Conservation (phyloP, 305 asterid genomes). For the Plantago coronopus region DNA sequence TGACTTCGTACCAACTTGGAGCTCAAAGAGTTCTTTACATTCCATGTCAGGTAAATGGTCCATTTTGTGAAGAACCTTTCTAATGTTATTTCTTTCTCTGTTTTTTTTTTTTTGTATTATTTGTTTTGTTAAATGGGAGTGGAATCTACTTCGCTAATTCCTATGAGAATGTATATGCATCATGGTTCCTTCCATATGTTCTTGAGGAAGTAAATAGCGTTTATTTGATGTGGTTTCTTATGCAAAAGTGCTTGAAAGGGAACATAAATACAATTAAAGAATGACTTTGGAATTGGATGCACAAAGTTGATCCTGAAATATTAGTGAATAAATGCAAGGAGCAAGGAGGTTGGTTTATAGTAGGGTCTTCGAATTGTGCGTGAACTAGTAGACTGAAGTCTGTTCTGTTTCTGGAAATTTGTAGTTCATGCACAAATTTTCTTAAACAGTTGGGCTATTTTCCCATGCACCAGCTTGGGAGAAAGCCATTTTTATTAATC, state of each 20-base stretch:
- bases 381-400: neutral
- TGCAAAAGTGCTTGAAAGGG: no score
- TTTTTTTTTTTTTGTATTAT: neutral
- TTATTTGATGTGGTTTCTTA: neutral
- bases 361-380: neutral
- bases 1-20: slow-evolving; percentile 81
- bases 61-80: slow-evolving; percentile 20
- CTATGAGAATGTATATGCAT: neutral
- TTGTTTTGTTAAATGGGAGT: slow-evolving; percentile 2
- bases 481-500: neutral
- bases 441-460: neutral
- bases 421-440: neutral
- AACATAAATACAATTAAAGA: neutral
- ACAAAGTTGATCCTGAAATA: neutral
- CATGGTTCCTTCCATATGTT: neutral
- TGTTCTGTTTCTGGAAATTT: slow-evolving; percentile 1
- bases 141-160: neutral
- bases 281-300: neutral
- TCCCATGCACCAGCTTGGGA: slow-evolving; percentile 2
- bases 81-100: neutral
- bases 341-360: neutral
- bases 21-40: slow-evolving; percentile 87
- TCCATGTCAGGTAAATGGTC: slow-evolving; percentile 78
- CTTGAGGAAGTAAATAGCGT: neutral
- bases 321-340: neutral